Base-by-base conservation (phyloP, 768 basidiomycete species). In the Daedalea quercina region DNA sequence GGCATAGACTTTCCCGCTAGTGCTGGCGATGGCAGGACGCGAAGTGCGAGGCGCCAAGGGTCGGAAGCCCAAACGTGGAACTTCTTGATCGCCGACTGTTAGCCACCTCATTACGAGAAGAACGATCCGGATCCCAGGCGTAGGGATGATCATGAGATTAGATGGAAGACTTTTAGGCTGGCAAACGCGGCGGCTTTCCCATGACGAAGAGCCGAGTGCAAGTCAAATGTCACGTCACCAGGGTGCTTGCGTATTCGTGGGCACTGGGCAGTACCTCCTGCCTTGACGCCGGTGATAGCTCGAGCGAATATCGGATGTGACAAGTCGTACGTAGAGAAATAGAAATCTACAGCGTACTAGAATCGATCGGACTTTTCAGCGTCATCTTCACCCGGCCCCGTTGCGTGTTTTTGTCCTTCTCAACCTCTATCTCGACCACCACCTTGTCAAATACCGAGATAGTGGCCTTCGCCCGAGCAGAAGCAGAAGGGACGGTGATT, bases 391-490 rank as follows among this genome's bases (percentile, higher is more conserved):
- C 92, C 57, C 84, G 84, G 9, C 90, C 92, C 55, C 93, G 74
- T 63, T 94, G 91, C 17, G 94, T 96, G 58, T 94, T 94, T 63
- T 79, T 87, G 63, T 96, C 95, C 75, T 93, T 96, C 68, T 95
- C 94, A 6, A 98, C 90, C 54, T 85, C 81, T 40, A 99, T 88
- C 58, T 82, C 78, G n/a, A 98, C 94, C 26, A 69, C 76, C 44
- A 97, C 90, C 69, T 94, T 93, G 72, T 96, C 94, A 64, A 99
- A 97, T 22, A 97, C 91, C 0, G 90, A 79, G 43, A 97, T 83
- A 13, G 75, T 77, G 9, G 82, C 79, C 25, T 77, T 75, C 9
- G 69, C 64, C 17, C 53, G 67, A 19, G 60, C 59, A 0, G 55
- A 58, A 2, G 66, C 58, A 8, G 69, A 66, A 0, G 88, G 87